A percentile compares a stretch with the other conserved stretches of the same genome.
These are phyloP conservation scores for Cystobasidium slooffiae DNA, from an alignment of 1,284 basidiomycete species.

Conservation along the genomic window DNA sequence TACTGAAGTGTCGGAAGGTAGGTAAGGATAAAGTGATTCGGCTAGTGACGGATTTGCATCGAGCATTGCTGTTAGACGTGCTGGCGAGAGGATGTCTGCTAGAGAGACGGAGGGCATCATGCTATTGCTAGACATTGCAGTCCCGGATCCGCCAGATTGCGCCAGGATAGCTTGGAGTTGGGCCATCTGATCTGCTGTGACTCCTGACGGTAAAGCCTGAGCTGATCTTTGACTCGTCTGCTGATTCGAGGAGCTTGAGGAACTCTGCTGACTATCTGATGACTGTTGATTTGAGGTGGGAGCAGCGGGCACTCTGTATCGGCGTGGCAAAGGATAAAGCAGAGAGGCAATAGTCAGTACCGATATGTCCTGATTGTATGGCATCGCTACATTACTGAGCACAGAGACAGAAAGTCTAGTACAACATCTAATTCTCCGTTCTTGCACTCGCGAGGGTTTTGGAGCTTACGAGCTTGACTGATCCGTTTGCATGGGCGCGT, in stretches of 20 bases:
- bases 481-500: constrained; percentile 23
- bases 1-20: constrained; percentile 44
- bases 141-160: constrained; percentile 12
- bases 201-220: background rate
- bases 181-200: constrained; percentile 36
- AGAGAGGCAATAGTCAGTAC: background rate
- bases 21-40: constrained; percentile 44
- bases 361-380: background rate
- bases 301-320: background rate
- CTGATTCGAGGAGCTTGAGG: background rate
- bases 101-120: constrained; percentile 43
- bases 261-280: background rate
- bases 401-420: background rate
- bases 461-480: constrained; percentile 47
- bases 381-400: constrained; percentile 16
- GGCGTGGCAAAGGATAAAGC: background rate
- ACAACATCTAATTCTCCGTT: background rate
- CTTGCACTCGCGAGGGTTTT: background rate
- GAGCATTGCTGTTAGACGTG: constrained; percentile 46
- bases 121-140: background rate
- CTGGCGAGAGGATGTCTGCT: constrained; percentile 49
- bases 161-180: constrained; percentile 36
- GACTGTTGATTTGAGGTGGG: background rate
- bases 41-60: constrained; percentile 36
- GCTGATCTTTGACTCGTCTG: background rate